Evolutionary conservation across 1,139 yeast genomes (phyloP), one percentile per base, ranked within the genome.

Genomic region (Suhomyces bribrorum): DNA sequence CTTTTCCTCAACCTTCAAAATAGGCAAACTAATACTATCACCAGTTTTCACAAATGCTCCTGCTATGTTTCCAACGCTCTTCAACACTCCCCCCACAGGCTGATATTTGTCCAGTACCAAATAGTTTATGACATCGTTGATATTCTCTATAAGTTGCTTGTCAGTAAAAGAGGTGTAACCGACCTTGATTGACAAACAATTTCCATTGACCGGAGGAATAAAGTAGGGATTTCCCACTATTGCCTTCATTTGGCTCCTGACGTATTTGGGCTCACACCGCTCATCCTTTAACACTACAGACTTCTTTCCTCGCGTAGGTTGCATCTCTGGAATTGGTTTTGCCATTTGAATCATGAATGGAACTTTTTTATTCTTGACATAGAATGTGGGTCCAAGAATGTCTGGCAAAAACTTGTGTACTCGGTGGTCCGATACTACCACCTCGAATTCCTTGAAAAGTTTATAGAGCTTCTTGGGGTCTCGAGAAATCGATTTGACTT

Each of bases 291-390:
- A 53, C 42, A 71, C 72, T 32, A 61, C 59, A 1, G 74, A 59
- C 44, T 59, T 64, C 17, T 61, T 58, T 9, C 64, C 61, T 12
- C 31, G 17, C 1, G 62, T 57, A 12, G 68, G 52, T 36, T 57
- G 47, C 4, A 72, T 73, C 22, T 69, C 69, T 1, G 72, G 65
- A 23, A 66, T 61, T 7, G 80, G 79, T 45, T 61, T 70, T 0
- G 85, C 80, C 79, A 84, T 73, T 55, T 82, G 86, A 2, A 85
- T 56, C 70, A 81, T 75, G 50, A 69, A 76, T 5, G 92, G 92
- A 5, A 81, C 64, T 49, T 79, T 82, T 44, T 77, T 78, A 43
- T 78, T 80, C 50, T 75, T 76, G 46, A 69, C 62, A 52, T 75
- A 83, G 48, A 81, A 81, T 31, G 73, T 74, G 6, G 73, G 67